phyloP scores from a whole-genome alignment of 2,329 filamentous ascomycete species.

The Aspergillus quadrilineatus region DNA sequence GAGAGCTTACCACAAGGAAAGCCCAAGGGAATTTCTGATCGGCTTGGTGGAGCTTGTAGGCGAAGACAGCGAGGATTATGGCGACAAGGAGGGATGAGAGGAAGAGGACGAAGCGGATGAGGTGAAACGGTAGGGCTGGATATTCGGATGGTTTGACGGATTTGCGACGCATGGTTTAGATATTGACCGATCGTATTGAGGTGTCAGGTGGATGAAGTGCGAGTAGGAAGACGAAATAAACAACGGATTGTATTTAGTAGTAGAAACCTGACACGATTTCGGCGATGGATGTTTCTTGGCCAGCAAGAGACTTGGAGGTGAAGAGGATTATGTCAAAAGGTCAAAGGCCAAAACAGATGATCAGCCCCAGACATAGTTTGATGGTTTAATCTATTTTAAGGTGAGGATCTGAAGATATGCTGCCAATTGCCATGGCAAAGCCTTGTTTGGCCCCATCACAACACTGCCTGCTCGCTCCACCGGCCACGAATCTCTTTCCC shows the following conservation, averaged over 20 bases:
- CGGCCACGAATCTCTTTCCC: constrained; percentile 1
- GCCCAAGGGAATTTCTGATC: constrained; percentile 58
- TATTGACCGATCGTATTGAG: constrained; percentile 7
- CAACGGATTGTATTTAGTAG: background rate
- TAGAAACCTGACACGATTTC: background rate
- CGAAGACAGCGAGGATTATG: constrained; percentile 56
- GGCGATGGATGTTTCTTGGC: background rate
- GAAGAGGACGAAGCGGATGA: constrained; percentile 41
- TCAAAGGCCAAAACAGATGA: constrained; percentile 1
- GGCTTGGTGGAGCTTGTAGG: constrained; percentile 53
- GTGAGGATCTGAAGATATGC: background rate
- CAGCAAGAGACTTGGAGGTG: constrained; percentile 1
- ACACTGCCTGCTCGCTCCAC: background rate
- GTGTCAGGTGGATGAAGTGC: background rate
- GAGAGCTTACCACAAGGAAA: constrained; percentile 54
- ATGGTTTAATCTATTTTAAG: constrained; percentile 11
- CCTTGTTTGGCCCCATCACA: constrained; percentile 5
- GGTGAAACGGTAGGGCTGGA: constrained; percentile 40
- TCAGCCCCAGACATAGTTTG: background rate
- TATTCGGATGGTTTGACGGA: constrained; percentile 43
- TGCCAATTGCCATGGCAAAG: constrained; percentile 10
- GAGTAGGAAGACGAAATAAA: background rate
- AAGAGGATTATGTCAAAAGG: background rate
- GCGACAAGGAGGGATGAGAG: constrained; percentile 56
- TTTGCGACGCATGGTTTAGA: constrained; percentile 29